A percentile compares a stretch with the other conserved stretches of the same genome.
phyloP scores from a whole-genome alignment of 352 stramenopile genomes.

The Phytopythium sindhum region DNA sequence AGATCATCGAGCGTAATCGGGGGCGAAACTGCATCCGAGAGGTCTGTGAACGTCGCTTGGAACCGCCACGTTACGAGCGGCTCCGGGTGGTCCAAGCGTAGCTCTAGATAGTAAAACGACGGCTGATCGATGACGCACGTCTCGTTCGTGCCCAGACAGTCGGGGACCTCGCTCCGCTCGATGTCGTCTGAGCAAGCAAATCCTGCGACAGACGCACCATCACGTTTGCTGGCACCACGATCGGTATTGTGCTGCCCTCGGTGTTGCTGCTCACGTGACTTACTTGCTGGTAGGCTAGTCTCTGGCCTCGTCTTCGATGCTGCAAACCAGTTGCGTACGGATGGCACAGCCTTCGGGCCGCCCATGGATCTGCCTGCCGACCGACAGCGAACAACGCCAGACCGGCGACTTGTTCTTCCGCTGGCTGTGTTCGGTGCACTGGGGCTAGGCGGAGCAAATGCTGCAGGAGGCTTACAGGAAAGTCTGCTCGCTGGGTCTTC shows the following conservation, averaged over 20 bases:
- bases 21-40: slow-evolving; percentile 18
- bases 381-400: background rate
- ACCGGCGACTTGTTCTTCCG: background rate
- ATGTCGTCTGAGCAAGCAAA: background rate
- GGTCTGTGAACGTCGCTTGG: slow-evolving; percentile 41
- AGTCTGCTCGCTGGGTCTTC: background rate
- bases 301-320: background rate
- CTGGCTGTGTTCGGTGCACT: background rate
- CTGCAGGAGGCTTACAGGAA: background rate
- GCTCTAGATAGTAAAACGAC: slow-evolving; percentile 51
- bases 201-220: background rate
- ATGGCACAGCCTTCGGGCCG: background rate
- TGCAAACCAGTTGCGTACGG: slow-evolving; percentile 2
- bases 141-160: background rate
- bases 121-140: slow-evolving; percentile 22
- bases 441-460: background rate
- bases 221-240: background rate
- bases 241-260: background rate
- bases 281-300: background rate
- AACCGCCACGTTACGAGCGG: slow-evolving; percentile 40
- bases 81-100: slow-evolving; percentile 39
- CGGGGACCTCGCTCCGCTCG: background rate
- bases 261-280: background rate
- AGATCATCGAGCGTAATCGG: slow-evolving; percentile 40
- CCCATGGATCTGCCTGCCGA: background rate